These are phyloP conservation scores for Fusarium nisikadoi DNA, from an alignment of 2,329 filamentous ascomycete species.

Conservation along the genomic window DNA sequence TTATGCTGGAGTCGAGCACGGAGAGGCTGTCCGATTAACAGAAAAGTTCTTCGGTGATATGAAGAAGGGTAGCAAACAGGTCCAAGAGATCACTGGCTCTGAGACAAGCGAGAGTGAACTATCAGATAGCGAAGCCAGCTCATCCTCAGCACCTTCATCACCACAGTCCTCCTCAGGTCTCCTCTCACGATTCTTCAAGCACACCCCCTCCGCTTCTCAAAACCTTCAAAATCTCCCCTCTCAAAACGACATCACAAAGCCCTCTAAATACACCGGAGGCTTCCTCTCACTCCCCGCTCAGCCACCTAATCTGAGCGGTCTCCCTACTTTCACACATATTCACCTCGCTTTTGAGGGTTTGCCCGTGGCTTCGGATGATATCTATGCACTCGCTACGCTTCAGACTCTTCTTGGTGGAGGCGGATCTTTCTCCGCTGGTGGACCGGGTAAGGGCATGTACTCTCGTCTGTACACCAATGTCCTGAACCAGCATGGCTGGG, in stretches of 20 bases:
- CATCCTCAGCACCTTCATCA: slow-evolving; percentile 47
- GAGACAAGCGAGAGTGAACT: slow-evolving; percentile 62
- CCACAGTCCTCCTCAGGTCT: slow-evolving; percentile 69
- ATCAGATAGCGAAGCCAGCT: slow-evolving; percentile 50
- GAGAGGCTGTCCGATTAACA: slow-evolving; percentile 79
- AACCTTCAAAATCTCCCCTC: slow-evolving; percentile 62
- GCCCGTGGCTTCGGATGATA: slow-evolving; percentile 88
- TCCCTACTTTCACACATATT: slow-evolving; percentile 86
- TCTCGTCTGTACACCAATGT: slow-evolving; percentile 97
- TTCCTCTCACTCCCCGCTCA: slow-evolving; percentile 87
- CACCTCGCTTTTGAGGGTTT: slow-evolving; percentile 96
- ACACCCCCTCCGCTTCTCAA: slow-evolving; percentile 74
- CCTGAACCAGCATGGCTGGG: slow-evolving; percentile 96
- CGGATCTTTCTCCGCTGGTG: slow-evolving; percentile 95
- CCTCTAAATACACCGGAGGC: slow-evolving; percentile 91
- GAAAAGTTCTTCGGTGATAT: slow-evolving; percentile 94
- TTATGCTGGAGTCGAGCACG: slow-evolving; percentile 90
- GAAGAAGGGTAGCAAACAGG: slow-evolving; percentile 60
- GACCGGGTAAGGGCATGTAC: slow-evolving; percentile 99
- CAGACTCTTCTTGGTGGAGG: slow-evolving; percentile 96
- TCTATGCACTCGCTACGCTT: slow-evolving; percentile 94
- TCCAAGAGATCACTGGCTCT: slow-evolving; percentile 65
- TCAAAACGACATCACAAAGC: slow-evolving; percentile 67
- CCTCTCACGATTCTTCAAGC: slow-evolving; percentile 85
- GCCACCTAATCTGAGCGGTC: slow-evolving; percentile 78